Conservation (phyloP, 331 rosid genomes). For the Malus hybrid region DNA sequence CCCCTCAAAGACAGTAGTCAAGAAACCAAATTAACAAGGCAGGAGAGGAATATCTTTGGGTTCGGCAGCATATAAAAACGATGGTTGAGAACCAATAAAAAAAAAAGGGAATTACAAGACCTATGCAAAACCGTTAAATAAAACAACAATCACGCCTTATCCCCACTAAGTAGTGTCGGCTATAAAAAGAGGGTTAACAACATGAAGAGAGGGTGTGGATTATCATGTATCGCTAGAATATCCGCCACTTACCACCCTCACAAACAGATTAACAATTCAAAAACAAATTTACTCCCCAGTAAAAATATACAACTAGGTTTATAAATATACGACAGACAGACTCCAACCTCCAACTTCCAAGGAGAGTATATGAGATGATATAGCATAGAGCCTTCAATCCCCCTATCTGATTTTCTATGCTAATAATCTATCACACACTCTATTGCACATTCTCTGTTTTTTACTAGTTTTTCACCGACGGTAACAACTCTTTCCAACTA, state of each 20-base stretch:
- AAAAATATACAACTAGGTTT: slow-evolving; percentile 7
- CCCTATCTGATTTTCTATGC: slow-evolving; percentile 7
- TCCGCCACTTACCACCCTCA: background rate
- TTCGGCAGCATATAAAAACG: no score
- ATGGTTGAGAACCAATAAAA: no score
- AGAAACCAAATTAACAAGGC: no score
- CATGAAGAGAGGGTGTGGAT: background rate
- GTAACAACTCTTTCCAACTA: background rate
- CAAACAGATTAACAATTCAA: background rate
- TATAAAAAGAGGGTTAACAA: background rate
- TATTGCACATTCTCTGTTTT: slow-evolving; percentile 5
- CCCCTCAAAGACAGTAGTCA: no score
- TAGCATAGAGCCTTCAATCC: background rate
- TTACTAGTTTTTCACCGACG: slow-evolving; percentile 12
- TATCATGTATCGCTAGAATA: background rate
- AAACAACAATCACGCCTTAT: no score
- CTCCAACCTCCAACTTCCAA: slow-evolving; percentile 1
- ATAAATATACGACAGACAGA: slow-evolving; percentile 11
- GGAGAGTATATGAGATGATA: background rate
- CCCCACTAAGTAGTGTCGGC: no score
- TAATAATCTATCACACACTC: slow-evolving; percentile 14
- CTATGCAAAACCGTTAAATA: no score
- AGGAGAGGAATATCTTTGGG: no score
- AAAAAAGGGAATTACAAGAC: no score
- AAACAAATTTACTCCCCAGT: slow-evolving; percentile 5